These are phyloP conservation scores for Silene coronaria DNA, from an alignment of 179 eudicot genomes.

Conservation along the genomic window DNA sequence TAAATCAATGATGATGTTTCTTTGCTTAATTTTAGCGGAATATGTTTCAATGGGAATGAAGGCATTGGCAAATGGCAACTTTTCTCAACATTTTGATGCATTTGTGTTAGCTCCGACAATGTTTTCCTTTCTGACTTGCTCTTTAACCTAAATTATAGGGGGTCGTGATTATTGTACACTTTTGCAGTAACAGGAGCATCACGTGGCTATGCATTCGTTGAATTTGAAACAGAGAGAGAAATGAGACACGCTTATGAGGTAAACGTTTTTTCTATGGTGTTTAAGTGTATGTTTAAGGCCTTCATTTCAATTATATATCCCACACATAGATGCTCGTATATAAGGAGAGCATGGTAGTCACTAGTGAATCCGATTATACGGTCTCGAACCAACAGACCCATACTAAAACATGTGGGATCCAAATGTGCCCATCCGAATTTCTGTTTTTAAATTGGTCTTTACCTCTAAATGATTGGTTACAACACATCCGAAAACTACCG, in stretches of 20 bases:
- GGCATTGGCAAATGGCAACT: not conserved
- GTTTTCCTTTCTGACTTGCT: not conserved
- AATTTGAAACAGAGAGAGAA: conserved; percentile 76
- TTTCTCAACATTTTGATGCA: not conserved
- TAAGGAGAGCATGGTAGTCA: no score
- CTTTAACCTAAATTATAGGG: not conserved
- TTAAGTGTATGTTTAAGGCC: not conserved
- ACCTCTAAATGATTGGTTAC: no score
- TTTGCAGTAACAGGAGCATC: conserved; percentile 90
- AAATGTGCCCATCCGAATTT: no score
- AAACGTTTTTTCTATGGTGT: not conserved
- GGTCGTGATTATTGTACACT: conserved; percentile 3
- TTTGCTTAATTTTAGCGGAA: not conserved
- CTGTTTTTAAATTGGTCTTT: no score
- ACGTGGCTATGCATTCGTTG: conserved; percentile 93
- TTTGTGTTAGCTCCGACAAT: no score
- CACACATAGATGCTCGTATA: no score
- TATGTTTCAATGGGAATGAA: no score
- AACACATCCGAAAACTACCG: no score
- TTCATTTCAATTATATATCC: no score
- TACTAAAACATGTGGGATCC: no score
- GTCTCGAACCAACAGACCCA: no score
- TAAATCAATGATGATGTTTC: not conserved
- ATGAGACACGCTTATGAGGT: conserved; percentile 94
- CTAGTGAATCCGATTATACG: no score